Conservation (phyloP, 2,329 filamentous ascomycete species). For the Cercospora nicotianae region DNA sequence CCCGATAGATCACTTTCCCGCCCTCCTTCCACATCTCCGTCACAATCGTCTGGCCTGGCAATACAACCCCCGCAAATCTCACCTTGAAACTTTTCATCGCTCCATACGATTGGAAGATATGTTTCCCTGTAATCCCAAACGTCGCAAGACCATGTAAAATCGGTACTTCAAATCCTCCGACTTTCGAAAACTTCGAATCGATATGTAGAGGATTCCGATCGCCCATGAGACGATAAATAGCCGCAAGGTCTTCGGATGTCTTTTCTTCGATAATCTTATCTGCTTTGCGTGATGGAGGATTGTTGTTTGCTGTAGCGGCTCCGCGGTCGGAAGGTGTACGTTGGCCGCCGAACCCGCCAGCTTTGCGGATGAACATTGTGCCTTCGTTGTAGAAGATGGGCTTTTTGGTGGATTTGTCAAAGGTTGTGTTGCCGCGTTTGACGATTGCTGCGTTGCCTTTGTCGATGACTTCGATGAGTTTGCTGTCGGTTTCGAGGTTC, state of each 20-base stretch:
- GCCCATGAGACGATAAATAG: slow-evolving; percentile 86
- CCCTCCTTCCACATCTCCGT: slow-evolving; percentile 95
- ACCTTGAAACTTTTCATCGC: slow-evolving; percentile 88
- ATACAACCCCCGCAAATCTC: slow-evolving; percentile 78
- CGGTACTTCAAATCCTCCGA: slow-evolving; percentile 89
- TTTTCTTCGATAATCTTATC: slow-evolving; percentile 83
- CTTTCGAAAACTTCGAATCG: slow-evolving; percentile 88
- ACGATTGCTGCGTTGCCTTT: slow-evolving; percentile 88
- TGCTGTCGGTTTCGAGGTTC: slow-evolving; percentile 70
- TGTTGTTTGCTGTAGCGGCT: slow-evolving; percentile 74
- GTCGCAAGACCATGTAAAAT: slow-evolving; percentile 95
- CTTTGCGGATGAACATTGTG: slow-evolving; percentile 87
- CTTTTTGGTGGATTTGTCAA: slow-evolving; percentile 78
- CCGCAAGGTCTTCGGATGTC: slow-evolving; percentile 88
- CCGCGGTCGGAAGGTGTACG: slow-evolving; percentile 76
- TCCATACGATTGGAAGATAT: slow-evolving; percentile 80
- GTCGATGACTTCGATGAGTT: slow-evolving; percentile 90
- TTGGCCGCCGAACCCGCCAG: slow-evolving; percentile 83
- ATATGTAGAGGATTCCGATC: slow-evolving; percentile 97
- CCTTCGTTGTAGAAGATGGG: slow-evolving; percentile 96
- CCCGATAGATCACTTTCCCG: slow-evolving; percentile 76
- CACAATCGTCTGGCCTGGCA: slow-evolving; percentile 81
- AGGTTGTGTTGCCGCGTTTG: slow-evolving; percentile 75
- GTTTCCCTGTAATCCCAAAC: slow-evolving; percentile 91
- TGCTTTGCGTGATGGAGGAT: slow-evolving; percentile 72